phyloP scores from a whole-genome alignment of 441 rosid genomes.

The Populus trichocarpa region DNA sequence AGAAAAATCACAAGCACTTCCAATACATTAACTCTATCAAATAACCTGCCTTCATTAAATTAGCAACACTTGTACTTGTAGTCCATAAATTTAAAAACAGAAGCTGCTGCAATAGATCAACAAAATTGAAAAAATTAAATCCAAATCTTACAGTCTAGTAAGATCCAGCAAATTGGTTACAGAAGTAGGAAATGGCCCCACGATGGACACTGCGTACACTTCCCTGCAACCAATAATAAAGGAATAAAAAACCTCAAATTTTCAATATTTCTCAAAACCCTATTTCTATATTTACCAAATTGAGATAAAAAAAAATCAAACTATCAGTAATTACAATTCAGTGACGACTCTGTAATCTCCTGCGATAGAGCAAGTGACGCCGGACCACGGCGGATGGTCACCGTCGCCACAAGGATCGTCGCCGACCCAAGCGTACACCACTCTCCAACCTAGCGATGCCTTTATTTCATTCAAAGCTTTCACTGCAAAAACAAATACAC shows the following conservation, averaged over 20 bases:
- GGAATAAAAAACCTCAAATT: background rate
- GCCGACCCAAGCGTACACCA: too few relatives aligned
- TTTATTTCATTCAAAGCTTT: conserved; percentile 71
- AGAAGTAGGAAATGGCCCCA: conserved; percentile 71
- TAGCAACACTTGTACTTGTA: background rate
- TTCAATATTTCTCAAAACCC: background rate
- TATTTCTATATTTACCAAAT: background rate
- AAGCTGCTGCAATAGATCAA: background rate
- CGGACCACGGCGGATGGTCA: conserved; percentile 73
- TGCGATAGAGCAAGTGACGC: conserved; percentile 65
- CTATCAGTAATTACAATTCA: conserved; percentile 42
- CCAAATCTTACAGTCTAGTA: conserved; percentile 48
- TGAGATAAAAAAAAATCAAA: background rate
- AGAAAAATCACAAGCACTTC: background rate
- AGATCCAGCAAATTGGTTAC: conserved; percentile 76
- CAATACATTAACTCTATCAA: background rate
- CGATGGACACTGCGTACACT: conserved; percentile 77
- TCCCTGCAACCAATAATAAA: conserved; percentile 40
- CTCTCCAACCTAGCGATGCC: too few relatives aligned
- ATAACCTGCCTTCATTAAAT: background rate
- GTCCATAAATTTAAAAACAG: background rate
- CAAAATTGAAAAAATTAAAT: background rate
- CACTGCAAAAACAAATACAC: conserved; percentile 25
- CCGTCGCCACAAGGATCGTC: conserved; percentile 37
- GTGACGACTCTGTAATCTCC: conserved; percentile 70